A percentile compares a stretch with the other conserved stretches of the same genome.
phyloP scores from a whole-genome alignment of 352 stramenopile species.

The Thalassiosira hispida region DNA sequence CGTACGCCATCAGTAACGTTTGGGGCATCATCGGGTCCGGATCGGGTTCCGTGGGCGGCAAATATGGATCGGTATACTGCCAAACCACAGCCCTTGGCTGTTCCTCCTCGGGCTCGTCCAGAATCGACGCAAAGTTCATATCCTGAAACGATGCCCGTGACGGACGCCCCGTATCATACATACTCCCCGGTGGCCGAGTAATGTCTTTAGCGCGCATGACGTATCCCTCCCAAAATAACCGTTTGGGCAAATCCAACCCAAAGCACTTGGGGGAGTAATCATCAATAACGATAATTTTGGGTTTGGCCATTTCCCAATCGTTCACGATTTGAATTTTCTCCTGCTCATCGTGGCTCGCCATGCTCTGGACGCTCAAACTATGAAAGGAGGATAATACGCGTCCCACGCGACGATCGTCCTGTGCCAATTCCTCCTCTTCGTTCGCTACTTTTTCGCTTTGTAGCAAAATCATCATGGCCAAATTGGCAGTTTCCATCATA shows the following conservation, averaged over 20 bases:
- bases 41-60: conserved; percentile 42
- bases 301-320: conserved; percentile 56
- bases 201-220: conserved; percentile 66
- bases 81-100: conserved; percentile 52
- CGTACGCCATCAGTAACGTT: conserved; percentile 73
- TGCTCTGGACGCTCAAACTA: background rate
- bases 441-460: conserved; percentile 11
- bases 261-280: conserved; percentile 61
- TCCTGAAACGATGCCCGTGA: conserved; percentile 70
- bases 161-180: conserved; percentile 61
- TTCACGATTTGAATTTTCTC: conserved; percentile 14
- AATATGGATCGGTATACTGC: conserved; percentile 55
- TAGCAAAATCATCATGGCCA: background rate
- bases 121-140: conserved; percentile 69
- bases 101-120: conserved; percentile 40
- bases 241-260: conserved; percentile 66
- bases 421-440: background rate
- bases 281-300: conserved; percentile 58
- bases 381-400: conserved; percentile 10
- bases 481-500: conserved; percentile 37
- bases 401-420: conserved; percentile 8
- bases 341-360: conserved; percentile 6
- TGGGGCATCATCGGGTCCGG: conserved; percentile 64
- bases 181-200: conserved; percentile 39
- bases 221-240: conserved; percentile 71